phyloP scores from a whole-genome alignment of 805 yeast species.

The Nakazawaea holstii region DNA sequence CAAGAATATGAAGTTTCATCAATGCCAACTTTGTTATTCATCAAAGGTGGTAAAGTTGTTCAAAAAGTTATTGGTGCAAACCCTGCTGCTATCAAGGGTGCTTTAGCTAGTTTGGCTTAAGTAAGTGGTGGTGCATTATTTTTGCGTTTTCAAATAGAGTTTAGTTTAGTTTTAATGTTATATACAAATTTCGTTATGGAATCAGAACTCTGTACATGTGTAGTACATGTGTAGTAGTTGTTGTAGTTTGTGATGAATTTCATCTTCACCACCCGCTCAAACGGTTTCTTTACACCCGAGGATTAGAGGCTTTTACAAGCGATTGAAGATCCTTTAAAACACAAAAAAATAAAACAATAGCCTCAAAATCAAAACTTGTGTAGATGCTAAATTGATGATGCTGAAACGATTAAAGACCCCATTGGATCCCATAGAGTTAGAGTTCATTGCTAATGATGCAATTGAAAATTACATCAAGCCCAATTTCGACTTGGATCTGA shows the following conservation, averaged over 20 bases:
- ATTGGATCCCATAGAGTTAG: not conserved
- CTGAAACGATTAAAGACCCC: not conserved
- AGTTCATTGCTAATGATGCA: slow-evolving; percentile 8
- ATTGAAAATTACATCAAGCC: slow-evolving; percentile 6
- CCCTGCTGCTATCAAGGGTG: slow-evolving; percentile 75
- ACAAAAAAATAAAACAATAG: no score
- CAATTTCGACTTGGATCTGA: slow-evolving; percentile 9
- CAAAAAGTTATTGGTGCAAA: slow-evolving; percentile 86
- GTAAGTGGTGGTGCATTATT: slow-evolving; percentile 12
- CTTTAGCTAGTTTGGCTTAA: slow-evolving; percentile 29
- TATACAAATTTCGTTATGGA: no score
- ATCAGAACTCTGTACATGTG: no score
- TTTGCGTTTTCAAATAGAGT: not conserved
- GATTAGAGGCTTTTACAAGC: no score
- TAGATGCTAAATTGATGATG: no score
- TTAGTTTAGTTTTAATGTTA: no score
- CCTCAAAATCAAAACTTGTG: not conserved
- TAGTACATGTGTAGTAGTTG: no score
- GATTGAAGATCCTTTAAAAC: no score
- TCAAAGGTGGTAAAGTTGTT: slow-evolving; percentile 78
- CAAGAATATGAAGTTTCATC: slow-evolving; percentile 52
- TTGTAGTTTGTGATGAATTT: no score
- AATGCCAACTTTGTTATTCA: slow-evolving; percentile 64
- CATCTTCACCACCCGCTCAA: no score
- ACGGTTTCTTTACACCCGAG: no score